phyloP scores from a whole-genome alignment of 306 rosid genomes.

The Pyrus bretschneideri region DNA sequence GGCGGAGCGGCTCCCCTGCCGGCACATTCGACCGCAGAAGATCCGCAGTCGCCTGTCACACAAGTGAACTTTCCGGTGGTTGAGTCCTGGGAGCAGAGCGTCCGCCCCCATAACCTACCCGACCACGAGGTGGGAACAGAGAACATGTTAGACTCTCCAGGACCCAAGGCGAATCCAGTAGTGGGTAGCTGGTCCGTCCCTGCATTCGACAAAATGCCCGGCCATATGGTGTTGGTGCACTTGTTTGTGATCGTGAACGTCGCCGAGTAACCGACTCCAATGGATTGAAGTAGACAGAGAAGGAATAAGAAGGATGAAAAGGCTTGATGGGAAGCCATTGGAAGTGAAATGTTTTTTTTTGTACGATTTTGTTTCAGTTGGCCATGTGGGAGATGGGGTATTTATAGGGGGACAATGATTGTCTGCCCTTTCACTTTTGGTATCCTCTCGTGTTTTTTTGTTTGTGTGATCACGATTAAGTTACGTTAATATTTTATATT shows the following conservation, averaged over 20 bases:
- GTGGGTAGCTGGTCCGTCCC: conserved; percentile 56
- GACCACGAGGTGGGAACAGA: conserved; percentile 61
- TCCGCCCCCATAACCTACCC: conserved; percentile 86
- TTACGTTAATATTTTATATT: too few species aligned
- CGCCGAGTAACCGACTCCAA: conserved; percentile 40
- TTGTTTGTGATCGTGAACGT: conserved; percentile 59
- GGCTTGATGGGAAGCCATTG: conserved; percentile 21
- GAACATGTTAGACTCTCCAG: conserved; percentile 42
- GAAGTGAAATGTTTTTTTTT: neutral
- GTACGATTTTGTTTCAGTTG: neutral
- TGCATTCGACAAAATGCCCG: conserved; percentile 64
- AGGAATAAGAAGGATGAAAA: conserved; percentile 1
- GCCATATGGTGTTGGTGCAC: conserved; percentile 74
- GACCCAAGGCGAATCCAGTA: conserved; percentile 57
- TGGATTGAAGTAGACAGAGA: conserved; percentile 20
- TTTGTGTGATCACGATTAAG: too few species aligned
- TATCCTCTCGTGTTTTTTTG: too few species aligned
- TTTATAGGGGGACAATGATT: neutral
- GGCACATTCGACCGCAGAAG: conserved; percentile 48
- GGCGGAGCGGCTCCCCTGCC: conserved; percentile 61
- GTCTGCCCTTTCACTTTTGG: too few species aligned
- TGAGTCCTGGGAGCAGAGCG: conserved; percentile 46
- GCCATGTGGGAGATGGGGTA: neutral
- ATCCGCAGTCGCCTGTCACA: conserved; percentile 72
- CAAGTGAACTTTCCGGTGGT: conserved; percentile 55